Percentiles rank a stretch among this genome's conserved stretches.
Evolutionary conservation across 2,329 filamentous ascomycete genomes (phyloP).

Genomic region (Drechslerella dactyloides): DNA sequence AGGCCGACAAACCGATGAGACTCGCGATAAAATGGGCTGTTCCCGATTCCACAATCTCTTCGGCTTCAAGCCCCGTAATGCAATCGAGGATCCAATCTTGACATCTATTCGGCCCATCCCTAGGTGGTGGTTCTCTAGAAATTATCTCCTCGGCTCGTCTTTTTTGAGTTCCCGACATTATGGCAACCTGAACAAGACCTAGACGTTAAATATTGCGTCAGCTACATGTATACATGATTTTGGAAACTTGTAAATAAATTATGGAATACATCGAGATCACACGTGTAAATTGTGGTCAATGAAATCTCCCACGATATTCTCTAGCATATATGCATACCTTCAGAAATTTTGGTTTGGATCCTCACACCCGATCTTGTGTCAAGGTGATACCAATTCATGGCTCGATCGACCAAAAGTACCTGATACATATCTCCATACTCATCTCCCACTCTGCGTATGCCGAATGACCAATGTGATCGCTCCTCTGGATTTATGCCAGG

Average conservation of each 20-base stretch:
- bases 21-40: conserved; percentile 16
- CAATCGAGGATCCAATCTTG: conserved; percentile 28
- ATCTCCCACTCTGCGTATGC: conserved; percentile 9
- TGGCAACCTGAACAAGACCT: neutral
- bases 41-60: conserved; percentile 14
- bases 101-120: conserved; percentile 13
- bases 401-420: conserved; percentile 19
- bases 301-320: too few species aligned
- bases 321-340: too few species aligned
- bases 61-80: conserved; percentile 15
- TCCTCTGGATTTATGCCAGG: conserved; percentile 16
- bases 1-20: conserved; percentile 20
- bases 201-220: too few species aligned
- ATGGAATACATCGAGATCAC: too few species aligned
- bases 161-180: neutral
- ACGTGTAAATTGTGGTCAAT: too few species aligned
- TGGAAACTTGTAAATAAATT: too few species aligned
- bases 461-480: conserved; percentile 31
- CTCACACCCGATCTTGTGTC: conserved; percentile 21
- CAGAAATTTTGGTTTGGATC: conserved; percentile 12
- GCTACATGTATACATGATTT: too few species aligned
- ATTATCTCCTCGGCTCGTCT: neutral
- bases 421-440: conserved; percentile 21
- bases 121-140: conserved; percentile 1
- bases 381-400: conserved; percentile 17